A percentile compares a stretch with the other conserved stretches of the same genome.
Evolutionary conservation across 2,329 filamentous ascomycete genomes (phyloP).

Genomic region (Penicillium oxalicum): DNA sequence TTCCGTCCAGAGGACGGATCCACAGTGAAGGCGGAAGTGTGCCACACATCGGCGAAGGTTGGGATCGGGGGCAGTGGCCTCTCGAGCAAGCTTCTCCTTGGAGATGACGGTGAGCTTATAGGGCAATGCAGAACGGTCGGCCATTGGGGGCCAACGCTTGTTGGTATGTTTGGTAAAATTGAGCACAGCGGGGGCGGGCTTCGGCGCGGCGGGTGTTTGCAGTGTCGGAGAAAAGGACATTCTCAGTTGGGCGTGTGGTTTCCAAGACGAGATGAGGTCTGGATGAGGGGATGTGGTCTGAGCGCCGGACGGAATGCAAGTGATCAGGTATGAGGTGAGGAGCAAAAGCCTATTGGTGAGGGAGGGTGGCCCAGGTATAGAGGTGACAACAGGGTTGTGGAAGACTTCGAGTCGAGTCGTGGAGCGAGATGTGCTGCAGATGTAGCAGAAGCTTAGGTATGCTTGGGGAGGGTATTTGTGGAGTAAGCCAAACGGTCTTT

Average conservation of each 20-base stretch:
- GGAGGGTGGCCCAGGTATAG: too few species aligned
- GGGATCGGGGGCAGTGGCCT: constrained; percentile 32
- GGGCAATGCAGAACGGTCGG: constrained; percentile 30
- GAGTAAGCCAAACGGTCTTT: too few species aligned
- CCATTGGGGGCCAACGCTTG: constrained; percentile 33
- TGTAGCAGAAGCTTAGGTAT: too few species aligned
- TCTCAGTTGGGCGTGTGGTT: not conserved
- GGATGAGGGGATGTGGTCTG: too few species aligned
- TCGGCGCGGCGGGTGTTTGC: constrained; percentile 15
- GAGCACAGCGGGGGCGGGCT: constrained; percentile 21
- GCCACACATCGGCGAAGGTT: constrained; percentile 32
- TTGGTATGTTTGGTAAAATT: constrained; percentile 22
- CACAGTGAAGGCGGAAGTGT: constrained; percentile 31
- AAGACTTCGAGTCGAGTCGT: too few species aligned
- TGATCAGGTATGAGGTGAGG: too few species aligned
- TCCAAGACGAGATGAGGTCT: too few species aligned
- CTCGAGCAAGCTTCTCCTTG: constrained; percentile 31
- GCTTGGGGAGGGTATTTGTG: too few species aligned
- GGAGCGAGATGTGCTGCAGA: too few species aligned
- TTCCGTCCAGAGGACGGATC: constrained; percentile 30
- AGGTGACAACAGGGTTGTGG: constrained; percentile 1
- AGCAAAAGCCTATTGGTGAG: too few species aligned
- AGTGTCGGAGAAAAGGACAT: constrained; percentile 24
- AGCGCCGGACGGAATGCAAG: too few species aligned
- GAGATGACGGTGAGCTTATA: constrained; percentile 33